phyloP scores from a whole-genome alignment of 768 basidiomycete genomes.

The Boletales sp. region DNA sequence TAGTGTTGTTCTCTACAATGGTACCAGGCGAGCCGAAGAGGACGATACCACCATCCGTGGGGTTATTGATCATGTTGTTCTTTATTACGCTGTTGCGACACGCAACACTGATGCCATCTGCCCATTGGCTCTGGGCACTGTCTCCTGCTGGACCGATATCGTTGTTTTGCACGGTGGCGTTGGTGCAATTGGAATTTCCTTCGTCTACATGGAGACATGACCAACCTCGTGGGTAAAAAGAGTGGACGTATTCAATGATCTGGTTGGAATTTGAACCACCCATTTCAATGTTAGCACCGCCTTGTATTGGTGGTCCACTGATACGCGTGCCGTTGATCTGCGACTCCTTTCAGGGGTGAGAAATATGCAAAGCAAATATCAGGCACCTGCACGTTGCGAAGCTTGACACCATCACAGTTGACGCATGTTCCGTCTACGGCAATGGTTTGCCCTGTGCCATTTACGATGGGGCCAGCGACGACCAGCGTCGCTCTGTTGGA shows the following conservation, averaged over 20 bases:
- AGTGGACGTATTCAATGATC: conserved; percentile 71
- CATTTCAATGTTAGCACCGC: conserved; percentile 83
- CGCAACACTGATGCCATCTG: conserved; percentile 76
- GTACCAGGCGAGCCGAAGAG: conserved; percentile 74
- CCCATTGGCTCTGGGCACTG: conserved; percentile 68
- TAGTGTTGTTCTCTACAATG: conserved; percentile 71
- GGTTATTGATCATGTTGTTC: conserved; percentile 66
- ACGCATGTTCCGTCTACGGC: conserved; percentile 67
- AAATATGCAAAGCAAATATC: background rate
- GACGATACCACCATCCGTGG: conserved; percentile 81
- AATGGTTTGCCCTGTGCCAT: conserved; percentile 66
- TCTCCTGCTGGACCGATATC: conserved; percentile 78
- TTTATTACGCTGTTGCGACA: conserved; percentile 59
- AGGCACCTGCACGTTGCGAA: conserved; percentile 70
- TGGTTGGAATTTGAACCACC: conserved; percentile 73
- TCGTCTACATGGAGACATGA: conserved; percentile 77
- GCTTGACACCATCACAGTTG: conserved; percentile 53
- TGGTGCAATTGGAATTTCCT: conserved; percentile 62
- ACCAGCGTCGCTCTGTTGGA: conserved; percentile 64
- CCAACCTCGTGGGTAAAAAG: conserved; percentile 78
- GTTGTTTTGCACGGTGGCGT: conserved; percentile 69
- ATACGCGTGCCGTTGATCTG: conserved; percentile 74
- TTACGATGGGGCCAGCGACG: conserved; percentile 58
- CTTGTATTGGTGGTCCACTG: conserved; percentile 47
- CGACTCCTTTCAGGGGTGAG: background rate